phyloP scores from a whole-genome alignment of 768 basidiomycete genomes.

The Suillus hirtellus region DNA sequence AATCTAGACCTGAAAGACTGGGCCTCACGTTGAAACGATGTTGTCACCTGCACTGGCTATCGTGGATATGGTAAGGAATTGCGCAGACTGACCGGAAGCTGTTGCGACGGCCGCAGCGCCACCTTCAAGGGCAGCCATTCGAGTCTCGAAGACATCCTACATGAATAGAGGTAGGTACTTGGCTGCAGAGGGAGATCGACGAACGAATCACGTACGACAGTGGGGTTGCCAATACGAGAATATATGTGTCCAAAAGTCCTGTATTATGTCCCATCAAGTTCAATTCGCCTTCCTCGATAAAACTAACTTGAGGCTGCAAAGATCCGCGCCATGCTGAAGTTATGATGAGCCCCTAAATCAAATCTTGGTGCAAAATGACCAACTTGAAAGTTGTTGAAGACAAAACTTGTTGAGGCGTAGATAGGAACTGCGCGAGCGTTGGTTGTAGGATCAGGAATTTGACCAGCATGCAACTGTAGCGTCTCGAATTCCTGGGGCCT shows the following conservation, averaged over 20 bases:
- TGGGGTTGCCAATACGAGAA: conserved; percentile 57
- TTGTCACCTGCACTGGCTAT: conserved; percentile 61
- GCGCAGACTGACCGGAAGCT: conserved; percentile 62
- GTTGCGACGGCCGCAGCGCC: conserved; percentile 58
- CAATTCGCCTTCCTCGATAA: neutral
- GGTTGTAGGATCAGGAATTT: conserved; percentile 49
- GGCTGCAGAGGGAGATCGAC: neutral
- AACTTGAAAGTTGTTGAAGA: conserved; percentile 55
- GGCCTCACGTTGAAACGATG: conserved; percentile 55
- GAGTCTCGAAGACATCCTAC: conserved; percentile 64
- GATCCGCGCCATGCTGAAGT: conserved; percentile 50
- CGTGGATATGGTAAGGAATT: conserved; percentile 57
- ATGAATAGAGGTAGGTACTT: neutral
- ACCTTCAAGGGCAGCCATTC: conserved; percentile 65
- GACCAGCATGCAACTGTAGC: conserved; percentile 64
- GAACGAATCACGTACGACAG: conserved; percentile 41
- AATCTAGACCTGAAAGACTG: too few species aligned
- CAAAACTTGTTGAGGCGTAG: conserved; percentile 55
- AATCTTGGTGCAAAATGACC: neutral
- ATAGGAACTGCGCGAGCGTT: conserved; percentile 66
- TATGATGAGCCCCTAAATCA: conserved; percentile 9
- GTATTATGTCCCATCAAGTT: neutral
- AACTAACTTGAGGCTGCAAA: conserved; percentile 45
- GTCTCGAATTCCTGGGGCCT: conserved; percentile 58
- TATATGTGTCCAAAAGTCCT: conserved; percentile 51